A percentile compares a stretch with the other conserved stretches of the same genome.
These are phyloP conservation scores for Terana coerulea DNA, from an alignment of 768 basidiomycete species.

Conservation along the genomic window DNA sequence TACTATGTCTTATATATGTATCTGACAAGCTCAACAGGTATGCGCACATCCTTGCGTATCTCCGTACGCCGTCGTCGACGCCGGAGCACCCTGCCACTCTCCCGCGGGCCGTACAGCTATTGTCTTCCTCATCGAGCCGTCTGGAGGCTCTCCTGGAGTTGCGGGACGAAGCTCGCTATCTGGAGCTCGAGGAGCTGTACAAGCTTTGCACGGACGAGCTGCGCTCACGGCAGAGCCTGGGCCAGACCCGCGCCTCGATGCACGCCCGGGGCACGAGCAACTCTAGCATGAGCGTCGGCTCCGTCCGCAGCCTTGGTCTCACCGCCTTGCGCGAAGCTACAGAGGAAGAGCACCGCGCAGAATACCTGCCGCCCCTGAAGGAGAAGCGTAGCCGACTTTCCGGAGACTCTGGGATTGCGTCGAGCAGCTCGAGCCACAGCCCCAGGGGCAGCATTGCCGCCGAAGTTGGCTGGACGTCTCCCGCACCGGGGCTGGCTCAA, in stretches of 20 bases:
- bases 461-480: slow-evolving; percentile 14
- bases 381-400: slow-evolving; percentile 11
- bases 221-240: slow-evolving; percentile 32
- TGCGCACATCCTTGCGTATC: slow-evolving; percentile 63
- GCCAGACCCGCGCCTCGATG: slow-evolving; percentile 16
- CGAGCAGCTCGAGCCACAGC: slow-evolving; percentile 15
- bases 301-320: slow-evolving; percentile 46
- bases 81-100: slow-evolving; percentile 48
- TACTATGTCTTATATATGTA: neutral
- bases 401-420: slow-evolving; percentile 21
- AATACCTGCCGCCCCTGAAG: too few relatives aligned
- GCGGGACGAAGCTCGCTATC: slow-evolving; percentile 73
- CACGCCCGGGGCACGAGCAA: slow-evolving; percentile 48
- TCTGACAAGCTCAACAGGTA: slow-evolving; percentile 47
- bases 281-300: slow-evolving; percentile 48
- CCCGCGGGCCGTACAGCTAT: slow-evolving; percentile 55
- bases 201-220: slow-evolving; percentile 69
- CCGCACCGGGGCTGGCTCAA: slow-evolving; percentile 6
- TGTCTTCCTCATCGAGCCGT: slow-evolving; percentile 39
- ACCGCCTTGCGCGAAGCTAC: slow-evolving; percentile 59
- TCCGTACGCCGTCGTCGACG: slow-evolving; percentile 51
- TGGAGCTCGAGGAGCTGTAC: slow-evolving; percentile 63
- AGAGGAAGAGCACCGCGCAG: slow-evolving; percentile 12
- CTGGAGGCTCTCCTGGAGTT: slow-evolving; percentile 70
- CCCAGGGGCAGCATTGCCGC: slow-evolving; percentile 14